A percentile compares a stretch with the other conserved stretches of the same genome.
Evolutionary conservation across 257 asterid species (phyloP).

Genomic region (Solanum pinnatisectum): DNA sequence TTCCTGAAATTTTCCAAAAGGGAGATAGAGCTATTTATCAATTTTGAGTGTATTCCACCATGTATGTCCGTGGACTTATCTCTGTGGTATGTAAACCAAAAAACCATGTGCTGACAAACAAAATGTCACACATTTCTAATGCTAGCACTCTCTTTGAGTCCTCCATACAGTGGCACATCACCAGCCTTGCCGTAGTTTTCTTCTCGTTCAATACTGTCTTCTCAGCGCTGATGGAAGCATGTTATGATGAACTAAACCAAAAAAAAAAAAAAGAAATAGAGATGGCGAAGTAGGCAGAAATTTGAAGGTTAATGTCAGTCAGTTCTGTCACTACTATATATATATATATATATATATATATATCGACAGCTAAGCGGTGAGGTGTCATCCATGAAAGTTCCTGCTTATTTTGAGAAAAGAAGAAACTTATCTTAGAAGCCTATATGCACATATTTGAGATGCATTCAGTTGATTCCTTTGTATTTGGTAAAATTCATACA

Average conservation of each 20-base stretch:
- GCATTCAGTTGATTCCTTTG: neutral
- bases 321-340: neutral
- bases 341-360: no score
- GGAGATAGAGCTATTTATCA: no score
- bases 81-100: neutral
- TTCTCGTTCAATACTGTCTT: neutral
- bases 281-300: neutral
- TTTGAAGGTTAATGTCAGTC: neutral
- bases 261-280: neutral
- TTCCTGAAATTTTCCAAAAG: no score
- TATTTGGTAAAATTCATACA: neutral
- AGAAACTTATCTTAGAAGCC: neutral
- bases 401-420: neutral
- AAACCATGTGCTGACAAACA: neutral
- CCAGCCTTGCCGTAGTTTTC: neutral
- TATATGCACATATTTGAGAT: neutral
- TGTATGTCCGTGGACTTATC: neutral
- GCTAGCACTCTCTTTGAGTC: neutral
- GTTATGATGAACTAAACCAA: neutral
- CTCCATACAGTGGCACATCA: neutral
- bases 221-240: neutral
- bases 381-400: neutral
- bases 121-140: neutral
- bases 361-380: neutral
- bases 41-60: neutral